These are phyloP conservation scores for Geoglossum cookeanum DNA, from an alignment of 2,329 filamentous ascomycete species.

Conservation along the genomic window DNA sequence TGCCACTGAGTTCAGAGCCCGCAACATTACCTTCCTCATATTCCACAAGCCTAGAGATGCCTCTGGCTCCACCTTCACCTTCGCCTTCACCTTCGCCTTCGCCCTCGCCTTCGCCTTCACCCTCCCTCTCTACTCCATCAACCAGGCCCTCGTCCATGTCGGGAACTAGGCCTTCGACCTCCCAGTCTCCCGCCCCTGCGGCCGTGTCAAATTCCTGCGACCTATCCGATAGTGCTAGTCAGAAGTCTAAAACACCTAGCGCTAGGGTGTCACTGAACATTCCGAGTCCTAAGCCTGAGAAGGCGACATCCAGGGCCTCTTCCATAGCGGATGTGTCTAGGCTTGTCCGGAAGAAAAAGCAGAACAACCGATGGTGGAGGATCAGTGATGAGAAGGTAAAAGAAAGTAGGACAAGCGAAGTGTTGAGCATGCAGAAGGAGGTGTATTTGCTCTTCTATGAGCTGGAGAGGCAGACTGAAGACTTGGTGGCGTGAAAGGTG, in stretches of 20 bases:
- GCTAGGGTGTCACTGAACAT: not conserved
- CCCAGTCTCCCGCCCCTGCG: slow-evolving; percentile 15
- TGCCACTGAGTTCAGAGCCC: not conserved
- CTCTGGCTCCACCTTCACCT: not conserved
- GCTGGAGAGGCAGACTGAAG: slow-evolving; percentile 33
- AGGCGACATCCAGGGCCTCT: not conserved
- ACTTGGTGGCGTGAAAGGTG: not conserved
- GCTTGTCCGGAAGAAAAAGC: not conserved
- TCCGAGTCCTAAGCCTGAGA: not conserved
- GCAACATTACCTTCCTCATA: not conserved
- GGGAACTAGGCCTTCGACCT: not conserved
- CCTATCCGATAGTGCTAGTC: not conserved
- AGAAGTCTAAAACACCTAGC: not conserved
- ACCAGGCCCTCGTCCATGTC: not conserved
- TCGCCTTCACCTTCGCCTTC: not conserved
- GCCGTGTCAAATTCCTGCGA: slow-evolving; percentile 4
- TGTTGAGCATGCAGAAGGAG: slow-evolving; percentile 83
- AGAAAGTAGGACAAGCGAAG: slow-evolving; percentile 80
- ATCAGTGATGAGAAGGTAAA: slow-evolving; percentile 96
- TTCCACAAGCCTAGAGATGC: not conserved
- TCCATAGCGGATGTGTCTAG: not conserved
- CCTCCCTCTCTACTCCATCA: not conserved
- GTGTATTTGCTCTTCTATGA: slow-evolving; percentile 96
- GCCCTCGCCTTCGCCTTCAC: not conserved
- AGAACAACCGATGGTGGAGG: slow-evolving; percentile 75